Conservation (phyloP, 1,139 yeast genomes). For the Debaryomyces robertsiae region DNA sequence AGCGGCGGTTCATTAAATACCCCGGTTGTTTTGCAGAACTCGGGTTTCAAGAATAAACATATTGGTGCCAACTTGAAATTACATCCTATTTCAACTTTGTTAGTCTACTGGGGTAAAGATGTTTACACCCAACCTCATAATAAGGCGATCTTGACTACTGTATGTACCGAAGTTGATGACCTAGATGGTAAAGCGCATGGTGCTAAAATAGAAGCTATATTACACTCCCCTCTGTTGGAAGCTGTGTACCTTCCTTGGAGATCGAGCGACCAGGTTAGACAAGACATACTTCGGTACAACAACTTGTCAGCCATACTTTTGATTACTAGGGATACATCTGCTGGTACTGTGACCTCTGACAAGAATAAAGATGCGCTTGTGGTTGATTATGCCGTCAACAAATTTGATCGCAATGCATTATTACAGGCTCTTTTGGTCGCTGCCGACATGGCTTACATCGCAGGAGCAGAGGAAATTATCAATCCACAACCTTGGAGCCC, state of each 20-base stretch:
- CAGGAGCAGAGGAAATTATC: slow-evolving; percentile 52
- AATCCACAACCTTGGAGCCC: slow-evolving; percentile 43
- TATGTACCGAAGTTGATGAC: slow-evolving; percentile 52
- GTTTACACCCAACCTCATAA: slow-evolving; percentile 38
- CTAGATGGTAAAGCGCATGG: slow-evolving; percentile 62
- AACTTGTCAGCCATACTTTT: slow-evolving; percentile 46
- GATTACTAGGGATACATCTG: slow-evolving; percentile 50
- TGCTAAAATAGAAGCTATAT: slow-evolving; percentile 54
- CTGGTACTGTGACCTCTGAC: slow-evolving; percentile 45
- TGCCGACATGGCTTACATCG: slow-evolving; percentile 52
- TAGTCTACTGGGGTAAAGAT: slow-evolving; percentile 47
- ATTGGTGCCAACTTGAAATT: slow-evolving; percentile 58
- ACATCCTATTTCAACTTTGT: slow-evolving; percentile 50
- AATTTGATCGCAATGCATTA: slow-evolving; percentile 48
- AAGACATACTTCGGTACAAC: slow-evolving; percentile 41
- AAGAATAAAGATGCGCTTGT: slow-evolving; percentile 32
- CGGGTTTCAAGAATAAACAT: slow-evolving; percentile 55
- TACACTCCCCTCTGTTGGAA: slow-evolving; percentile 50
- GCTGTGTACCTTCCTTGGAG: slow-evolving; percentile 49
- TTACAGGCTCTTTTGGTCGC: slow-evolving; percentile 42
- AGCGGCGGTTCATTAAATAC: slow-evolving; percentile 57
- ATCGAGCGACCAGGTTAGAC: slow-evolving; percentile 36
- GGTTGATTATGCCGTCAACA: slow-evolving; percentile 44
- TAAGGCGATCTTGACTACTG: slow-evolving; percentile 55
- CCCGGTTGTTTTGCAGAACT: slow-evolving; percentile 51